A percentile compares a stretch with the other conserved stretches of the same genome.
These are phyloP conservation scores for Paecilomyces variotii DNA, from an alignment of 2,329 filamentous ascomycete species.

Conservation along the genomic window DNA sequence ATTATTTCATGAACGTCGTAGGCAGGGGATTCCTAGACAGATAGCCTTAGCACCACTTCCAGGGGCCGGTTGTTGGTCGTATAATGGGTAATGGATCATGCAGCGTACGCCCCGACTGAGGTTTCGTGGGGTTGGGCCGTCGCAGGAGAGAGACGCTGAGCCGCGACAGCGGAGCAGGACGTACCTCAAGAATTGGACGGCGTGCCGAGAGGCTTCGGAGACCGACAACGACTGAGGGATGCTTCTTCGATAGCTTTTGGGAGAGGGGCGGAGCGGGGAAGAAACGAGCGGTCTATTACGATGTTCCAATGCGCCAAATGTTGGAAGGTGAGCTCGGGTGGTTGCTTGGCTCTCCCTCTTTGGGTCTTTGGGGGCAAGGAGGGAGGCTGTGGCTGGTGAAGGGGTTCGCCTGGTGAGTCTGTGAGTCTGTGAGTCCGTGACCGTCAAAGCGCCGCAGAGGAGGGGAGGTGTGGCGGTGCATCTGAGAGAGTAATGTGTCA, in stretches of 20 bases:
- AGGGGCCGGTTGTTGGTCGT: constrained; percentile 8
- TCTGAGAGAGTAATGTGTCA: background rate
- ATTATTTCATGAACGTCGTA: constrained; percentile 11
- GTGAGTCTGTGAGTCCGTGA: too few species aligned
- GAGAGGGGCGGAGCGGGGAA: background rate
- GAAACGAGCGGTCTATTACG: constrained; percentile 4
- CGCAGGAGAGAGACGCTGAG: constrained; percentile 1
- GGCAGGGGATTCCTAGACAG: constrained; percentile 8
- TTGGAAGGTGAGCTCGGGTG: constrained; percentile 6
- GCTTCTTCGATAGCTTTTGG: background rate
- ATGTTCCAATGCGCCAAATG: constrained; percentile 1
- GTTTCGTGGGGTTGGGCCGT: constrained; percentile 27
- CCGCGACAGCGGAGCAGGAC: constrained; percentile 4
- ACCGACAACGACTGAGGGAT: background rate
- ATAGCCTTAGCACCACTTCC: constrained; percentile 8
- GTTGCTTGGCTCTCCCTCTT: background rate
- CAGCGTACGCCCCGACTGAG: constrained; percentile 19
- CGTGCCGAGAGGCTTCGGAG: background rate
- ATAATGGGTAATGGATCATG: constrained; percentile 19
- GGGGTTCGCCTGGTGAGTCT: background rate
- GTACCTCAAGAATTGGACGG: constrained; percentile 1
- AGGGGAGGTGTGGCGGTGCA: constrained; percentile 4
- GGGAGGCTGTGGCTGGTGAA: constrained; percentile 19
- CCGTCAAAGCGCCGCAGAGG: background rate
- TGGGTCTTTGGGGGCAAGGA: background rate